phyloP scores from a whole-genome alignment of 129 eudicot species.

The Arctium lappa region DNA sequence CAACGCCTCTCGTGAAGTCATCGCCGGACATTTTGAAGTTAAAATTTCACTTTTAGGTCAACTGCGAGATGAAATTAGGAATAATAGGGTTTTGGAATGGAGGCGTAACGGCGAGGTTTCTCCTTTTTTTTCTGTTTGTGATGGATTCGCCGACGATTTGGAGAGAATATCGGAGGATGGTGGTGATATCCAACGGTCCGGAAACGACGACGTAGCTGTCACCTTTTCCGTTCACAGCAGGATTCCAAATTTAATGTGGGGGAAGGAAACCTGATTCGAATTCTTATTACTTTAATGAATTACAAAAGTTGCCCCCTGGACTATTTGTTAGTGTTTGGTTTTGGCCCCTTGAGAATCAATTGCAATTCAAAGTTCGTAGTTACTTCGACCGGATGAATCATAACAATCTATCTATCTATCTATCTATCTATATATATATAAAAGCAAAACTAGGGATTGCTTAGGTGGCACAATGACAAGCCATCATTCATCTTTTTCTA shows the following conservation, averaged over 20 bases:
- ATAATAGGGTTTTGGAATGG: slow-evolving; percentile 2
- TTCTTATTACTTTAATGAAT: neutral
- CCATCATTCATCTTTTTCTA: no score
- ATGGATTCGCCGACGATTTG: slow-evolving; percentile 23
- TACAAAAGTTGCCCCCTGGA: neutral
- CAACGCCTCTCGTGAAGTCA: slow-evolving; percentile 65
- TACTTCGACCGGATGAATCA: no score
- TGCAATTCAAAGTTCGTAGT: neutral
- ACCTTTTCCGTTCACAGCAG: neutral
- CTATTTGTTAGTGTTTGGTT: neutral
- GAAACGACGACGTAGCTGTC: slow-evolving; percentile 15
- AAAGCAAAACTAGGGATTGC: no score
- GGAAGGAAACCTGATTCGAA: neutral
- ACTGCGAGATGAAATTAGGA: neutral
- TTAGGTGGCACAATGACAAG: no score
- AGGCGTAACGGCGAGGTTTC: slow-evolving; percentile 1
- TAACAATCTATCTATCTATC: no score
- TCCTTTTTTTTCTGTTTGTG: neutral
- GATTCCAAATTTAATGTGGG: neutral
- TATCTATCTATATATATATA: no score
- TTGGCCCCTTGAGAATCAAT: neutral
- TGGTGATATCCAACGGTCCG: slow-evolving; percentile 5
- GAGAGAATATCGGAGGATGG: neutral
- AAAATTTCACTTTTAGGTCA: neutral
- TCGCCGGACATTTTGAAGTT: slow-evolving; percentile 22